phyloP scores from a whole-genome alignment of 805 yeast genomes.

The Tetrapisispora iriomotensis region DNA sequence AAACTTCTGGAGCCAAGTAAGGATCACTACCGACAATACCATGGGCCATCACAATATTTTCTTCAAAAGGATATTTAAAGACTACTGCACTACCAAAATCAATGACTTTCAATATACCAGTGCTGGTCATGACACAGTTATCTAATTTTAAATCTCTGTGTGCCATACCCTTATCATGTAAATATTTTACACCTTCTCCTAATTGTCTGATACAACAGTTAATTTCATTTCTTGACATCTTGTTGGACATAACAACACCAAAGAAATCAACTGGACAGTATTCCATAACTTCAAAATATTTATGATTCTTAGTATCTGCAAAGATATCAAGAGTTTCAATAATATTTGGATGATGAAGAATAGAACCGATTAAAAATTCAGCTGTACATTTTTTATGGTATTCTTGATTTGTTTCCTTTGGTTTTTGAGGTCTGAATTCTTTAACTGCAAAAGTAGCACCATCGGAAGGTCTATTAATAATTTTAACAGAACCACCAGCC shows the following conservation, averaged over 20 bases:
- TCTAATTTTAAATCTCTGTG: constrained; percentile 77
- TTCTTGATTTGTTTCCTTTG: constrained; percentile 58
- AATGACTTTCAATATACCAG: constrained; percentile 67
- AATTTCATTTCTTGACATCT: constrained; percentile 70
- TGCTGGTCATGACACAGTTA: constrained; percentile 65
- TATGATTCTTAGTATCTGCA: constrained; percentile 45
- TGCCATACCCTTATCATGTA: constrained; percentile 70
- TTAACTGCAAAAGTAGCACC: constrained; percentile 69
- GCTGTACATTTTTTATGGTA: constrained; percentile 80
- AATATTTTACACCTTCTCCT: constrained; percentile 56
- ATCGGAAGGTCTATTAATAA: constrained; percentile 59
- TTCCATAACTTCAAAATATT: constrained; percentile 76
- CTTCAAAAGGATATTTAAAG: constrained; percentile 68
- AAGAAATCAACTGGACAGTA: constrained; percentile 77
- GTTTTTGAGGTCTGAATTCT: constrained; percentile 62
- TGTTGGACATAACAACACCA: constrained; percentile 77
- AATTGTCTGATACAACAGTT: constrained; percentile 74
- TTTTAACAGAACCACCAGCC: constrained; percentile 75
- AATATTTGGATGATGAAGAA: constrained; percentile 70
- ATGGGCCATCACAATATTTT: constrained; percentile 45
- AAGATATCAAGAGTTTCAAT: constrained; percentile 66
- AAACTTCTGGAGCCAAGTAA: constrained; percentile 74
- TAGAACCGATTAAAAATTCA: constrained; percentile 75
- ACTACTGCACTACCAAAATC: constrained; percentile 82
- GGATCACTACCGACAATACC: constrained; percentile 85